Evolutionary conservation across 2,329 filamentous ascomycete species (phyloP).

Genomic region (Amphichorda felina): DNA sequence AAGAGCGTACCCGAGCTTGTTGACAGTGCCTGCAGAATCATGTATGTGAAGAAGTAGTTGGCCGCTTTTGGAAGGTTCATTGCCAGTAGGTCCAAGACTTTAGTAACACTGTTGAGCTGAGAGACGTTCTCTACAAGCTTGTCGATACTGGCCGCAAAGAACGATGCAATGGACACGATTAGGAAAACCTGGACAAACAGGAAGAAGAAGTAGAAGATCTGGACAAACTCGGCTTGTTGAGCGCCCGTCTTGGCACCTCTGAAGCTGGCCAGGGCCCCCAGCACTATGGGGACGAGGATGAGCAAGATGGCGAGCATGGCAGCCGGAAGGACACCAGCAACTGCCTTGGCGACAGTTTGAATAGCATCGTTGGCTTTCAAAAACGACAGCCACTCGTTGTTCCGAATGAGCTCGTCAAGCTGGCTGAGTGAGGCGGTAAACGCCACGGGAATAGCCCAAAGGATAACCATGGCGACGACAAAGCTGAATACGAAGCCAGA

Average conservation of each 20-base stretch:
- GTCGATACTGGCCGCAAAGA: constrained; percentile 51
- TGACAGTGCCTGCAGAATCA: constrained; percentile 86
- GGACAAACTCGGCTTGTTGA: constrained; percentile 69
- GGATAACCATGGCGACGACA: constrained; percentile 65
- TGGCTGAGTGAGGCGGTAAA: constrained; percentile 79
- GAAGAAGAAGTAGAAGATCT: constrained; percentile 87
- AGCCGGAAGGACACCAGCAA: constrained; percentile 82
- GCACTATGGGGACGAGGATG: constrained; percentile 67
- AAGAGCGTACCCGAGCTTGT: constrained; percentile 82
- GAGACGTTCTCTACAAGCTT: constrained; percentile 44
- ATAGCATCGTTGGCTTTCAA: constrained; percentile 47
- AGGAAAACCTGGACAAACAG: constrained; percentile 92
- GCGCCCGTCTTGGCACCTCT: constrained; percentile 78
- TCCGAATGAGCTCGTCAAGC: constrained; percentile 54
- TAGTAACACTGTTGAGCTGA: constrained; percentile 40
- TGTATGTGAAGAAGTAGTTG: constrained; percentile 98
- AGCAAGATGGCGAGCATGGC: constrained; percentile 66
- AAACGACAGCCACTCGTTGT: constrained; percentile 59
- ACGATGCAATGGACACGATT: constrained; percentile 76
- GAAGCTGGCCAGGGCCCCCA: constrained; percentile 58
- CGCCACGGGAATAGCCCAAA: constrained; percentile 85
- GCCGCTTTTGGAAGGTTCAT: constrained; percentile 71
- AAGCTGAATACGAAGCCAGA: constrained; percentile 51
- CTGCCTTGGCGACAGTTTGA: constrained; percentile 46
- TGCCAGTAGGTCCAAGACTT: constrained; percentile 61